These are phyloP conservation scores for Talaromyces verruculosus DNA, from an alignment of 2,329 filamentous ascomycete species.

Conservation along the genomic window DNA sequence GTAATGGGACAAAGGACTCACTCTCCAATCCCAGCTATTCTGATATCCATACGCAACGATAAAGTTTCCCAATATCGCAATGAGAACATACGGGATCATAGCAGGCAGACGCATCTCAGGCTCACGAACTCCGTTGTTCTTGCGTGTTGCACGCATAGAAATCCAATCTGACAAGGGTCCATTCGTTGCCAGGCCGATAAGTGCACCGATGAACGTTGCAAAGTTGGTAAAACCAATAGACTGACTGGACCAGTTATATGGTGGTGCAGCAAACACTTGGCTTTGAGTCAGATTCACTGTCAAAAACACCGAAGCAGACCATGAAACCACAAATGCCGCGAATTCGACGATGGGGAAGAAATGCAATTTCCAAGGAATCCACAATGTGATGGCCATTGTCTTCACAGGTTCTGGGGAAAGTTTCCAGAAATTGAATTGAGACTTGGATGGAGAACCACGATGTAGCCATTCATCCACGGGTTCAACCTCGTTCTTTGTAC, in stretches of 20 bases:
- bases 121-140: conserved; percentile 57
- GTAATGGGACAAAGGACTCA: conserved; percentile 28
- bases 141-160: conserved; percentile 53
- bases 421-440: conserved; percentile 58
- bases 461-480: conserved; percentile 43
- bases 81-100: conserved; percentile 57
- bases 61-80: conserved; percentile 60
- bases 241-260: conserved; percentile 55
- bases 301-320: conserved; percentile 59
- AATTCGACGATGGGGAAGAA: conserved; percentile 64
- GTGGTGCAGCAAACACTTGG: conserved; percentile 56
- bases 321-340: conserved; percentile 61
- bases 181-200: conserved; percentile 57
- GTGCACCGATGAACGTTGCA: conserved; percentile 54
- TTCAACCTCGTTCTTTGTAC: background rate
- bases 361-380: conserved; percentile 63
- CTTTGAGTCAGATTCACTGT: conserved; percentile 61
- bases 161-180: conserved; percentile 60
- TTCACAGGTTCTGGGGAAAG: conserved; percentile 45
- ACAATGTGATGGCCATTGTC: conserved; percentile 55
- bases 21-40: conserved; percentile 55
- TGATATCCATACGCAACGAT: conserved; percentile 56
- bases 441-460: conserved; percentile 54
- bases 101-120: conserved; percentile 59
- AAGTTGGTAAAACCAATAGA: conserved; percentile 59